Evolutionary conservation across 2,329 filamentous ascomycete species (phyloP).

Genomic region (Neonectria hederae): DNA sequence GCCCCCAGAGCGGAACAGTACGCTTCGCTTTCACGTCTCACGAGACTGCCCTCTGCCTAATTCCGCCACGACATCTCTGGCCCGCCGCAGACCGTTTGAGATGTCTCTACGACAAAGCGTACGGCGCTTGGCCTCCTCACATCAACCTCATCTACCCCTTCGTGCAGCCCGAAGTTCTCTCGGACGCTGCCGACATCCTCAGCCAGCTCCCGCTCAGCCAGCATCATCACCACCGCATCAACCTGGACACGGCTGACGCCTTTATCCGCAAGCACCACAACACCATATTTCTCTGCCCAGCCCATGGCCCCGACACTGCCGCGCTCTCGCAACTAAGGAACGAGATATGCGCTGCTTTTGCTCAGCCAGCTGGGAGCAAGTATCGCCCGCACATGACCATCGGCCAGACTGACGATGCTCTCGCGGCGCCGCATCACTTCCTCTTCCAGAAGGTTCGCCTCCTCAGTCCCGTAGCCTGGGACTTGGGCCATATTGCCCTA

Average conservation of each 20-base stretch:
- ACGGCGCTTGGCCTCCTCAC: conserved; percentile 72
- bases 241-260: conserved; percentile 53
- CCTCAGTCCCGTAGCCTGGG: conserved; percentile 60
- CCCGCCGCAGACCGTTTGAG: conserved; percentile 63
- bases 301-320: conserved; percentile 10
- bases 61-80: conserved; percentile 62
- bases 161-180: conserved; percentile 58
- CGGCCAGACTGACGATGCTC: conserved; percentile 63
- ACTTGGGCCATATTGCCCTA: conserved; percentile 59
- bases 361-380: conserved; percentile 28
- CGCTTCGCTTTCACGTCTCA: conserved; percentile 49
- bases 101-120: conserved; percentile 69
- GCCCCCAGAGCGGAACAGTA: not conserved
- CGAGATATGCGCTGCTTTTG: conserved; percentile 49
- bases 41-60: conserved; percentile 69
- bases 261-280: conserved; percentile 61
- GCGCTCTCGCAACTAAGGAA: conserved; percentile 48
- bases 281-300: conserved; percentile 57
- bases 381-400: conserved; percentile 66
- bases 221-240: conserved; percentile 36
- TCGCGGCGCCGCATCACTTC: conserved; percentile 57
- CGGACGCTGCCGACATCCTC: conserved; percentile 50
- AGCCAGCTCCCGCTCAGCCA: conserved; percentile 23
- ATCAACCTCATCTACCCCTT: conserved; percentile 75
- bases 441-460: conserved; percentile 62